Evolutionary conservation across 129 eudicot species (phyloP).

Genomic region (Tagetes erecta): DNA sequence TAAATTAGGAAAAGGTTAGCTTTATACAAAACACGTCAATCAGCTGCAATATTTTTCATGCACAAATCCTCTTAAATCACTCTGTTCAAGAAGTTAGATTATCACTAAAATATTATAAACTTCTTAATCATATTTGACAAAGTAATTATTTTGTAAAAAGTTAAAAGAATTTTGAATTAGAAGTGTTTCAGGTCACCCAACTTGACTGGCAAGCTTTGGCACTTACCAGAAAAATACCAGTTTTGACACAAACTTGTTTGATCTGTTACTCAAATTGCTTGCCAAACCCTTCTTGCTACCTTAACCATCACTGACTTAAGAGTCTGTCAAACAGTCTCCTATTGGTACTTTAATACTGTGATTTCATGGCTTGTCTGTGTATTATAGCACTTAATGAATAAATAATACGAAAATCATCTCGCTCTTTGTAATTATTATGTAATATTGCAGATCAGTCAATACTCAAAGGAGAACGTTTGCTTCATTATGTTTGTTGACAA

Average conservation of each 20-base stretch:
- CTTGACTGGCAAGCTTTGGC: neutral
- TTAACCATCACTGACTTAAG: neutral
- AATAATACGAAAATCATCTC: neutral
- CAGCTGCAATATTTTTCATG: neutral
- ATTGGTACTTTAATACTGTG: neutral
- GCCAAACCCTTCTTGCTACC: neutral
- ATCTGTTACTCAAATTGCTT: neutral
- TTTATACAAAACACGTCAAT: neutral
- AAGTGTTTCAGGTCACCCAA: neutral
- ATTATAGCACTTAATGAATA: neutral
- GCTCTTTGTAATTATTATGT: neutral
- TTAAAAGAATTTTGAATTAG: neutral
- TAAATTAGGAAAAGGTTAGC: neutral
- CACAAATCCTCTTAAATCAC: neutral
- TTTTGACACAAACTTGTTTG: neutral
- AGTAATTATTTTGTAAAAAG: neutral
- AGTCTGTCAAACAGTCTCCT: neutral
- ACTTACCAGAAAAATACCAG: neutral
- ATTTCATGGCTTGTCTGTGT: neutral
- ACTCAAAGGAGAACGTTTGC: slow-evolving; percentile 17
- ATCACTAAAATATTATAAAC: neutral
- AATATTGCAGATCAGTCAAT: slow-evolving; percentile 23
- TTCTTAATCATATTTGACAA: neutral
- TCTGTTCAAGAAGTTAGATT: neutral
- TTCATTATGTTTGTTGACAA: slow-evolving; percentile 3